Base-by-base conservation (phyloP, 2,329 filamentous ascomycete species). In the Penicillium crustosum region DNA sequence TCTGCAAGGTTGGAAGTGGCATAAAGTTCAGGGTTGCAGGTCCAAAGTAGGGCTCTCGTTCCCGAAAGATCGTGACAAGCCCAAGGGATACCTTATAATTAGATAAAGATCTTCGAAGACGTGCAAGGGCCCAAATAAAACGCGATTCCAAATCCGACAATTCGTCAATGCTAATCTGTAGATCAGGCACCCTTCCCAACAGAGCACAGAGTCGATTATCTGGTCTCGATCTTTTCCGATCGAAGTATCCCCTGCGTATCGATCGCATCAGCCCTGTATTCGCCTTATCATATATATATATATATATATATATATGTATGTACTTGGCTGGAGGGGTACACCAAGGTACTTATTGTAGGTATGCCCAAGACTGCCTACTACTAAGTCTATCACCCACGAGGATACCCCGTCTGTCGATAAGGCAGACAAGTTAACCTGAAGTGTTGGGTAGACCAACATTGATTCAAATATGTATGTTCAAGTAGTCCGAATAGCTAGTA, bases 401-500 rank as follows among this genome's bases (percentile, higher is more conserved):
- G 39, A 52, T 35, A n/a, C 10, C n/a, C 25, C 15, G 3, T 27
- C 31, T 12, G 15, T 33, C 4, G 23, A 52, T 36, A 43, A 50
- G 29, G 27, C 21, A 44, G 19, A 25, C 38, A 17, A 49, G 36
- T 12, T 17, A n/a, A 53, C 8, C 47, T 38, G 45, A 38, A 9
- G 36, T 42, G 47, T 56, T 35, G 47, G 53, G 53, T 44, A 56
- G 53, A 56, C 33, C 31, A 44, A 56, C 47, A 25, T 44, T 17
- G 21, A 12, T 21, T 15, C 31, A 13, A 33, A 33, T 39, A 44
- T 50, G 53, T 42, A 50, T 42, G 36, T 35, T 41, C 27, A 25
- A 42, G 52, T 31, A 49, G 23, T 33, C 21, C 12, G 19, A 29
- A 43, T 51, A 44, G n/a, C 47, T n/a, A 55, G 29, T 23, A 44